phyloP scores from a whole-genome alignment of 1,139 yeast species.

The Scheffersomyces lignicola region DNA sequence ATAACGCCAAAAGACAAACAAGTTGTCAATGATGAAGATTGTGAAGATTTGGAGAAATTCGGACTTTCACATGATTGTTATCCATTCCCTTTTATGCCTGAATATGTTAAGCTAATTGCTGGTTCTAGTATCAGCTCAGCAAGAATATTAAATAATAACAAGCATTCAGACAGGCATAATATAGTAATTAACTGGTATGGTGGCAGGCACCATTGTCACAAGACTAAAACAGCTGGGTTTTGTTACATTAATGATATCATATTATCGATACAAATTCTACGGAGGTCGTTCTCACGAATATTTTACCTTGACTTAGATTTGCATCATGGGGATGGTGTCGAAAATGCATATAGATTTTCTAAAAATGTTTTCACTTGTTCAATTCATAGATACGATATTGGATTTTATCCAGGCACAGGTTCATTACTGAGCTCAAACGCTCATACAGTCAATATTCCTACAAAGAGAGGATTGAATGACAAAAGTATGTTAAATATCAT shows the following conservation, averaged over 20 bases:
- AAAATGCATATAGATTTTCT: slow-evolving; percentile 59
- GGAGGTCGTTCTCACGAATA: slow-evolving; percentile 48
- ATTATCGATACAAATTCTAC: slow-evolving; percentile 47
- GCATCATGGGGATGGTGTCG: slow-evolving; percentile 84
- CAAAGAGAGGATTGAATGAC: slow-evolving; percentile 58
- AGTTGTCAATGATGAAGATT: slow-evolving; percentile 4
- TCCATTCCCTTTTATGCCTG: slow-evolving; percentile 51
- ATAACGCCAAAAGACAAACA: neutral
- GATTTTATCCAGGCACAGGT: slow-evolving; percentile 79
- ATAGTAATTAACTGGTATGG: slow-evolving; percentile 76
- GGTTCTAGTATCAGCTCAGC: slow-evolving; percentile 63
- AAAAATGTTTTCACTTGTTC: slow-evolving; percentile 62
- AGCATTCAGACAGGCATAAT: slow-evolving; percentile 15
- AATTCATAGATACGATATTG: slow-evolving; percentile 61
- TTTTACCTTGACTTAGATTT: slow-evolving; percentile 71
- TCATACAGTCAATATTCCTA: slow-evolving; percentile 55
- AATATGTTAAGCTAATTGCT: slow-evolving; percentile 51
- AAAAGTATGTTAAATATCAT: slow-evolving; percentile 35
- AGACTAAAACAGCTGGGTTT: slow-evolving; percentile 63
- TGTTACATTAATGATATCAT: slow-evolving; percentile 74
- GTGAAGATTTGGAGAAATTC: slow-evolving; percentile 4
- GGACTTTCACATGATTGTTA: slow-evolving; percentile 62
- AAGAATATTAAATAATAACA: slow-evolving; percentile 20
- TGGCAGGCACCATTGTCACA: slow-evolving; percentile 72
- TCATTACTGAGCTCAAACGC: slow-evolving; percentile 24